Percentiles rank a stretch among this genome's conserved stretches.
These are phyloP conservation scores for Pythium pyrilobum DNA, from an alignment of 352 stramenopile genomes.

Conservation along the genomic window DNA sequence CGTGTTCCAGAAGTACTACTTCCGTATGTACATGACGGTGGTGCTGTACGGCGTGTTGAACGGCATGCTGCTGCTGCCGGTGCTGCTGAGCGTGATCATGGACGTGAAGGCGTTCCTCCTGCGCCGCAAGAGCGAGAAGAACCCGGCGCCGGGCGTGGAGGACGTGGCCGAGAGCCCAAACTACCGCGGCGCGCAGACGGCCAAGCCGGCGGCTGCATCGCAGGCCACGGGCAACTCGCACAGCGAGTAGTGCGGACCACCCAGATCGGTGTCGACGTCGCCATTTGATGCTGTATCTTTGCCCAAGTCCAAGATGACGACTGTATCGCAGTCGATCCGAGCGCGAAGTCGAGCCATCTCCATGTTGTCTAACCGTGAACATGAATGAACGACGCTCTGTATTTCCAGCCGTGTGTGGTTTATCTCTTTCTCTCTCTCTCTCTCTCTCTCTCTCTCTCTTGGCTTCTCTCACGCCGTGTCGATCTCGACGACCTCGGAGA, in stretches of 20 bases:
- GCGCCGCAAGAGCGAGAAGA: conserved; percentile 18
- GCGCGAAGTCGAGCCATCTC: no score
- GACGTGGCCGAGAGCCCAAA: conserved; percentile 21
- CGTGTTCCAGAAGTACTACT: conserved; percentile 90
- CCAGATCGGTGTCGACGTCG: neutral
- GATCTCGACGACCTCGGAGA: conserved; percentile 30
- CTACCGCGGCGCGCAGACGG: conserved; percentile 16
- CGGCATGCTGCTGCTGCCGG: conserved; percentile 56
- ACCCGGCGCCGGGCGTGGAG: neutral
- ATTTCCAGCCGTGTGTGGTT: neutral
- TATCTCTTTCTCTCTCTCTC: neutral
- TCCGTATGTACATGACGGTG: conserved; percentile 85
- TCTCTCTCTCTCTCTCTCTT: neutral
- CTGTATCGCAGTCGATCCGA: neutral
- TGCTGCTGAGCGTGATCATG: conserved; percentile 47
- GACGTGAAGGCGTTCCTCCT: conserved; percentile 41
- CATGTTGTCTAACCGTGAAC: neutral
- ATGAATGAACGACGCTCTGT: neutral
- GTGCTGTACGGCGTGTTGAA: conserved; percentile 80
- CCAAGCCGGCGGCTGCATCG: neutral
- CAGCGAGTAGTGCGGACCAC: conserved; percentile 14
- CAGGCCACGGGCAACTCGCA: conserved; percentile 19
- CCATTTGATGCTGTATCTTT: conserved; percentile 6
- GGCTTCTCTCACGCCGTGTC: neutral
- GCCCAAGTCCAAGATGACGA: neutral